Evolutionary conservation across 345 rosid genomes (phyloP).

Genomic region (Syzygium aqueum): DNA sequence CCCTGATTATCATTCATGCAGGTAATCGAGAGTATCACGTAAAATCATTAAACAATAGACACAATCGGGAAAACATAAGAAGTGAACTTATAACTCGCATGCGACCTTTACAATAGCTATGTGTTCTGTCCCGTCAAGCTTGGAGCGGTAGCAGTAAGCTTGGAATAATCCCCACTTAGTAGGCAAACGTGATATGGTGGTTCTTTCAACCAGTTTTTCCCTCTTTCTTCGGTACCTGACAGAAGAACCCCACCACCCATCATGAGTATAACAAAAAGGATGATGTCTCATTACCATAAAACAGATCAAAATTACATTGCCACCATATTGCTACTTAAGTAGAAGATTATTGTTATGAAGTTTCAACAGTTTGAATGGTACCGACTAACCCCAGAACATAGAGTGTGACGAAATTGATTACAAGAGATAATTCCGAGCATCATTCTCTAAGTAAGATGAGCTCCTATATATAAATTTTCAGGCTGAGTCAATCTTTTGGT

Average conservation of each 20-base stretch:
- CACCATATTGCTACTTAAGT: background rate
- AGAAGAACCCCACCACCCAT: background rate
- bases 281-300: background rate
- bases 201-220: constrained; percentile 69
- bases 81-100: background rate
- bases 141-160: constrained; percentile 65
- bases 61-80: background rate
- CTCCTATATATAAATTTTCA: background rate
- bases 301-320: background rate
- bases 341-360: background rate
- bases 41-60: background rate
- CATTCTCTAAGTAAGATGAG: background rate
- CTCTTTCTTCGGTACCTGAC: constrained; percentile 71
- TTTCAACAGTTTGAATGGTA: background rate
- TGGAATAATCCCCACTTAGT: constrained; percentile 77
- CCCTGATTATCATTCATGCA: constrained; percentile 26
- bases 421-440: background rate
- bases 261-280: background rate
- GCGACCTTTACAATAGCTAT: constrained; percentile 67
- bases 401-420: background rate
- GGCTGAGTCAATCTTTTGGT: background rate
- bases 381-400: background rate
- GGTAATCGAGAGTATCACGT: background rate
- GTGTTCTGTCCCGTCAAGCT: constrained; percentile 72
- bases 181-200: constrained; percentile 51